Percentiles rank a stretch among this genome's conserved stretches.
Conservation (phyloP, 441 rosid species). For the Raphanus hybrid region DNA sequence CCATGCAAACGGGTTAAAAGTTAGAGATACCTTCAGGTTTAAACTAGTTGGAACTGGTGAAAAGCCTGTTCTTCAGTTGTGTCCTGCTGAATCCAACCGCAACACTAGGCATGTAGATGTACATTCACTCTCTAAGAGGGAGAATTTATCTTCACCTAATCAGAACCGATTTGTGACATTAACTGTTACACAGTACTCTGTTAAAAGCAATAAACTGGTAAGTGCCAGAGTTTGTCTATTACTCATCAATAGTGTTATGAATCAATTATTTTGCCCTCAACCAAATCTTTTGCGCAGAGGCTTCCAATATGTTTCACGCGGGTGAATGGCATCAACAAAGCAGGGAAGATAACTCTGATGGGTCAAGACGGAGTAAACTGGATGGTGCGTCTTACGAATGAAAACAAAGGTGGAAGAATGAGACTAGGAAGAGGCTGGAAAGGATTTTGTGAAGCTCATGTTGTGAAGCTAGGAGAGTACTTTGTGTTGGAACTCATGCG, state of each 20-base stretch:
- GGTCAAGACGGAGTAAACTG: no score
- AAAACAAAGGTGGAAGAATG: no score
- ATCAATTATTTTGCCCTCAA: no score
- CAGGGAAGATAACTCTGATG: no score
- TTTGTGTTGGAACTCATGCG: no score
- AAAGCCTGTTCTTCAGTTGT: constrained; percentile 21
- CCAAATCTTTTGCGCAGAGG: not conserved
- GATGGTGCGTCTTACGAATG: no score
- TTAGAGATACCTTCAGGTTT: constrained; percentile 26
- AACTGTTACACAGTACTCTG: constrained; percentile 8
- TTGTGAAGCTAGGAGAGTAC: no score
- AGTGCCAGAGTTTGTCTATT: no score
- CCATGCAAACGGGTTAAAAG: constrained; percentile 19
- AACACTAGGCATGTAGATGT: constrained; percentile 8
- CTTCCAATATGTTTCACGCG: no score
- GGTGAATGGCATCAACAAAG: no score
- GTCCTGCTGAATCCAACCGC: not conserved
- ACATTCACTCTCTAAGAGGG: not conserved
- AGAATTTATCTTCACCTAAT: constrained; percentile 15
- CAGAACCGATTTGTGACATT: constrained; percentile 31
- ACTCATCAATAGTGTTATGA: no score
- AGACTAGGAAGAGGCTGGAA: constrained; percentile 18
- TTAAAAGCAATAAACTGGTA: constrained; percentile 17
- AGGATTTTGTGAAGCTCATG: not conserved
- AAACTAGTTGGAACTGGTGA: constrained; percentile 20